Evolutionary conservation across 495 filamentous ascomycete genomes (phyloP), one percentile per base, ranked within the genome.

Genomic region (Xylaria grammica): DNA sequence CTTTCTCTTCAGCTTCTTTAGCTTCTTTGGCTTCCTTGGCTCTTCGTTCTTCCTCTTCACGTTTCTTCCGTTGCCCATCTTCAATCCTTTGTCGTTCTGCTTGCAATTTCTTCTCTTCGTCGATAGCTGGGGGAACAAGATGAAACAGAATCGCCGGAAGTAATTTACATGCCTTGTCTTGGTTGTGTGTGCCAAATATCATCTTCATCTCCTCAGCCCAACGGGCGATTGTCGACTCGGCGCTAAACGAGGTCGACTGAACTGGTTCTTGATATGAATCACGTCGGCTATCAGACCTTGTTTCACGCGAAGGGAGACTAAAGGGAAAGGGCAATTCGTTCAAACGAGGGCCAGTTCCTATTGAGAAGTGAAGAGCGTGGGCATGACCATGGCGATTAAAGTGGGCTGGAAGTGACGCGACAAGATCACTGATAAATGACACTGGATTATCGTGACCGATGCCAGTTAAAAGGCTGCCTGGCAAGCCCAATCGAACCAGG

Each of bases 131-230:
- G 34, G 96, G 96, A 1, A 94, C 87, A 65, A 98, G 82, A 42
- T 87, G 74, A 30, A 84, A 85, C 17, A 96, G 75, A 11, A 99
- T 82, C n/a, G 87, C 84, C 68, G 67, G 69, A 62, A 91, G 77
- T 4, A 97, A 81, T 63, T 86, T 88, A 61, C 81, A 77, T n/a
- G 89, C 86, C 69, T 91, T 93, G 32, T 96, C 93, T 8, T 84
- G 70, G 56, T 89, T 84, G 22, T 78, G 82, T 44, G 74, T 75
- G 51, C 90, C 90, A 75, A 93, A 98, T 1, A 98, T 80, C 74
- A 98, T 85, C 63, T 89, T 89, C 13, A 93, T 91, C 77, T 98
- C 95, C 69, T 97, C 91, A 68, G 90, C 87, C 94, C 96, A 99
- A 48, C 95, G 87, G 44, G 81, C 79, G 44, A 78, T 79, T 11